Evolutionary conservation across 2,329 filamentous ascomycete species (phyloP).

Genomic region (Corniculantispora saksenae): DNA sequence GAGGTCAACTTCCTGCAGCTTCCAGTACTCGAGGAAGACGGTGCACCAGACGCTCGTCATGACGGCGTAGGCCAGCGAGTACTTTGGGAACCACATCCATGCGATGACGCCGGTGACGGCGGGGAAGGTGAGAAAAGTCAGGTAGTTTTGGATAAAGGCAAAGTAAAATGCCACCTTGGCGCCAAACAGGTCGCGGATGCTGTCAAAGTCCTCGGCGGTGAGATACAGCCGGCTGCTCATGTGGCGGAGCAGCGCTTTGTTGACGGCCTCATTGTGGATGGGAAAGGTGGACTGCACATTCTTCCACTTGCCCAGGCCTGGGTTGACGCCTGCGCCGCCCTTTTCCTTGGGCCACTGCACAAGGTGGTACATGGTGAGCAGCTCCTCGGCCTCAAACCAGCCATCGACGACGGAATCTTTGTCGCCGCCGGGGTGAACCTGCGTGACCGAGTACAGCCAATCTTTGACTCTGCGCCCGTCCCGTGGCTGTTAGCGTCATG

Average conservation of each 20-base stretch:
- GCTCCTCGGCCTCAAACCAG: constrained; percentile 62
- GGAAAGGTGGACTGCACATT: constrained; percentile 63
- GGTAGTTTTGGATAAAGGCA: constrained; percentile 78
- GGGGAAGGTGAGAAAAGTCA: constrained; percentile 69
- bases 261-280: constrained; percentile 59
- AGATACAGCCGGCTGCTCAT: constrained; percentile 56
- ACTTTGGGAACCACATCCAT: constrained; percentile 69
- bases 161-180: constrained; percentile 77
- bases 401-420: constrained; percentile 53
- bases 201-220: constrained; percentile 53
- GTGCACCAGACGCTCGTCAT: constrained; percentile 70
- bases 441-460: constrained; percentile 71
- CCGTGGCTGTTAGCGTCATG: neutral
- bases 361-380: constrained; percentile 71
- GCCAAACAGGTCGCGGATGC: constrained; percentile 63
- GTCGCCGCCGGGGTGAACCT: constrained; percentile 60
- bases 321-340: constrained; percentile 64
- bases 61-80: constrained; percentile 69
- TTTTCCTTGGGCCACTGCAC: constrained; percentile 58
- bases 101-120: constrained; percentile 67
- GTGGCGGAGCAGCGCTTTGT: constrained; percentile 57
- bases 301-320: constrained; percentile 58
- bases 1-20: constrained; percentile 71
- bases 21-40: constrained; percentile 79
- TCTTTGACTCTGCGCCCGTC: constrained; percentile 61